These are phyloP conservation scores for Fraxinus nigra DNA, from an alignment of 305 asterid species.

Conservation along the genomic window DNA sequence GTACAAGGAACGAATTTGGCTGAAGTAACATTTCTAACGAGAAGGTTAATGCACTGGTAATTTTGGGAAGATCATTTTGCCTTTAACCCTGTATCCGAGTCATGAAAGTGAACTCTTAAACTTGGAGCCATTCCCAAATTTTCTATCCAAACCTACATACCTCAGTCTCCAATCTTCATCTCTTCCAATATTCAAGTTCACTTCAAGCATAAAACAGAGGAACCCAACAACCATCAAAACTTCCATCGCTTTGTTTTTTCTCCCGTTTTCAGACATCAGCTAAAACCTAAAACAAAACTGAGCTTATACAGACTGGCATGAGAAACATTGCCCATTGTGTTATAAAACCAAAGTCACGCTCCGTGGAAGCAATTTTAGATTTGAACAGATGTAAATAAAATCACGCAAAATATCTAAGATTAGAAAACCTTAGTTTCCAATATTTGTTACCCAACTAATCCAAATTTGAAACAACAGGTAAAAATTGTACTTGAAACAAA, in stretches of 20 bases:
- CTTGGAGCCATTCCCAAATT: no score
- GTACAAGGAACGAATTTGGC: not conserved
- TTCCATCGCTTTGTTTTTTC: not conserved
- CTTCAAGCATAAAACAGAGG: not conserved
- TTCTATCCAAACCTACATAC: not conserved
- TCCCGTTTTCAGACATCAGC: not conserved
- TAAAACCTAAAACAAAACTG: not conserved
- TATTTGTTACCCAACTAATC: not conserved
- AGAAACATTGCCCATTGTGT: not conserved
- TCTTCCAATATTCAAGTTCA: not conserved
- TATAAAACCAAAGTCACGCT: not conserved
- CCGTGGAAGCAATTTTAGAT: not conserved
- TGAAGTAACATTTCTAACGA: not conserved
- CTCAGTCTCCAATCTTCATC: not conserved
- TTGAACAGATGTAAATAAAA: not conserved
- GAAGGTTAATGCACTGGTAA: not conserved
- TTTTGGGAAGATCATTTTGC: not conserved
- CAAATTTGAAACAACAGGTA: not conserved
- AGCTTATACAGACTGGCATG: not conserved
- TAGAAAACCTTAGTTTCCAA: not conserved
- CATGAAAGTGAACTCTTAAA: not conserved
- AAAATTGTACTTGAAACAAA: not conserved
- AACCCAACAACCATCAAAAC: not conserved
- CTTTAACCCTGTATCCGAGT: not conserved
- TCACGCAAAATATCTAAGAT: not conserved